phyloP scores from a whole-genome alignment of 1,284 basidiomycete genomes.

The Termitomyces sp. region DNA sequence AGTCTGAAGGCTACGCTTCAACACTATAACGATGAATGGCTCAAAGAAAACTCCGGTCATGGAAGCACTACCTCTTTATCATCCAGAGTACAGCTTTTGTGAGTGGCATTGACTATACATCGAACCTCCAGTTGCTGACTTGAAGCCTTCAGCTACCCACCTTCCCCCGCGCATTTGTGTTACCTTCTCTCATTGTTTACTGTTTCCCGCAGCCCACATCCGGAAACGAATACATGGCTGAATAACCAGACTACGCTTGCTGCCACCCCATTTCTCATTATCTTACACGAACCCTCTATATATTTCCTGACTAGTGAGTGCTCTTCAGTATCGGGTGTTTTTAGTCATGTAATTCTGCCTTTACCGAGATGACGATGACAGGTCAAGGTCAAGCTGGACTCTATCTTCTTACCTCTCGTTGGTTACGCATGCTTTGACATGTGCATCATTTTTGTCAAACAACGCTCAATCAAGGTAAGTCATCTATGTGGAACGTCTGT shows the following conservation, averaged over 20 bases:
- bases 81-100: constrained; percentile 52
- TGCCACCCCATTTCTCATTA: constrained; percentile 45
- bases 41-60: constrained; percentile 38
- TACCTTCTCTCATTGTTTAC: constrained; percentile 52
- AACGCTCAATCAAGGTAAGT: constrained; percentile 7
- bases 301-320: constrained; percentile 39
- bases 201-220: constrained; percentile 24
- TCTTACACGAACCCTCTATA: constrained; percentile 59
- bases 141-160: constrained; percentile 51
- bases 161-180: constrained; percentile 52
- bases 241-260: constrained; percentile 37
- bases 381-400: constrained; percentile 18
- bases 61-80: constrained; percentile 38
- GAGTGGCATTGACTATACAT: constrained; percentile 23
- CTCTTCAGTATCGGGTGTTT: not conserved
- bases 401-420: constrained; percentile 22
- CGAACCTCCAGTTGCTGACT: constrained; percentile 9
- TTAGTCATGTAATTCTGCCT: not conserved
- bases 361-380: constrained; percentile 7
- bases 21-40: constrained; percentile 52
- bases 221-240: constrained; percentile 18
- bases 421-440: constrained; percentile 16
- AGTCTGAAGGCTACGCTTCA: constrained; percentile 37
- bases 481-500: not conserved
- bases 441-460: constrained; percentile 10